Conservation (phyloP, 345 rosid species). For the Erodium maritimum region DNA sequence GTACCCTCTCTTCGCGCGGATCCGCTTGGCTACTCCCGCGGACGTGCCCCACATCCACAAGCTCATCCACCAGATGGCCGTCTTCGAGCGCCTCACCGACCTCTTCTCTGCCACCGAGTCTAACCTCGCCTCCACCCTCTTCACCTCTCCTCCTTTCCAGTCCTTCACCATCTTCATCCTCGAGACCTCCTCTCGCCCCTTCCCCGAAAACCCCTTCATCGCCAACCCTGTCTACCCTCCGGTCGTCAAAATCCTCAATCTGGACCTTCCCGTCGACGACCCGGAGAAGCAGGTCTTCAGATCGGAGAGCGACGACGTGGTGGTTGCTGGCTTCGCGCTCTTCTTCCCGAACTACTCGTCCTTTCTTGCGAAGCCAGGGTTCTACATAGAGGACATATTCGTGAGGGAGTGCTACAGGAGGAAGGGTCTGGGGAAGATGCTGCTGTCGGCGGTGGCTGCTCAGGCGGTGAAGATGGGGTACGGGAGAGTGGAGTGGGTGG, state of each 20-base stretch:
- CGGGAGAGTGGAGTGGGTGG: conserved; percentile 85
- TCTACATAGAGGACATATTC: conserved; percentile 68
- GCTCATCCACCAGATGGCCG: conserved; percentile 81
- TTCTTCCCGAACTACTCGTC: conserved; percentile 70
- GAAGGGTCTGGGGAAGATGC: conserved; percentile 64
- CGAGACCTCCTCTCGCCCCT: too few relatives aligned
- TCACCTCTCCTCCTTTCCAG: conserved; percentile 57
- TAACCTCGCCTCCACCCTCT: conserved; percentile 60
- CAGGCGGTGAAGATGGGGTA: conserved; percentile 86
- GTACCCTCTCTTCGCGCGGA: conserved; percentile 56
- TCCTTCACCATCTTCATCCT: too few relatives aligned
- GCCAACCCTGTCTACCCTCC: conserved; percentile 29
- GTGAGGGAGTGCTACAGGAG: conserved; percentile 77
- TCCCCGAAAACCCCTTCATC: too few relatives aligned
- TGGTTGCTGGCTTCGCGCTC: conserved; percentile 70
- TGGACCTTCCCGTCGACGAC: conserved; percentile 46
- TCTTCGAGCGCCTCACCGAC: conserved; percentile 60
- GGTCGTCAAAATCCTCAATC: conserved; percentile 19
- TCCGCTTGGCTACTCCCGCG: conserved; percentile 69
- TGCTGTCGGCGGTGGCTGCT: conserved; percentile 64
- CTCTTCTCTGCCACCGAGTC: conserved; percentile 72
- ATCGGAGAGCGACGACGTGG: conserved; percentile 23
- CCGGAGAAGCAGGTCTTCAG: conserved; percentile 38
- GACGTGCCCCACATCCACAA: conserved; percentile 85
- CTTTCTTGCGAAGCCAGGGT: conserved; percentile 67